phyloP scores from a whole-genome alignment of 2,329 filamentous ascomycete species.

The Fusarium pseudoanthophilum region DNA sequence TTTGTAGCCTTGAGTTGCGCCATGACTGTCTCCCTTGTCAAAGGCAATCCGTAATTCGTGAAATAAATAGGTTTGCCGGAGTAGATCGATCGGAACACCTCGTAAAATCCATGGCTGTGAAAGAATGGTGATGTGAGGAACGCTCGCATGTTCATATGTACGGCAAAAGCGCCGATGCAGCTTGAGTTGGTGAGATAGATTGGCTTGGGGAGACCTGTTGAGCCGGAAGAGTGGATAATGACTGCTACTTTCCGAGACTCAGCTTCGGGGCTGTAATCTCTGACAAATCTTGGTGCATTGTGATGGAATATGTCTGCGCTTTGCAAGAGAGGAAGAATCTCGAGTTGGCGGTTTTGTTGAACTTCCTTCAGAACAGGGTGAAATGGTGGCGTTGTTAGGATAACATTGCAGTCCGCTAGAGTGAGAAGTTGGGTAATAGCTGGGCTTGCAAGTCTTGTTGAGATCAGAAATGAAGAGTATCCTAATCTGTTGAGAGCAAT shows the following conservation, averaged over 20 bases:
- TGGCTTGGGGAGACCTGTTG: constrained; percentile 71
- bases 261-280: constrained; percentile 24
- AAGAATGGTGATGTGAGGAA: constrained; percentile 68
- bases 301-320: constrained; percentile 7
- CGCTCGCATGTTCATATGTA: constrained; percentile 53
- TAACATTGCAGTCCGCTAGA: constrained; percentile 10
- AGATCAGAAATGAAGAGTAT: constrained; percentile 38
- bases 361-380: constrained; percentile 31
- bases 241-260: constrained; percentile 34
- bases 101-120: constrained; percentile 68
- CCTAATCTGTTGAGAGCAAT: constrained; percentile 37
- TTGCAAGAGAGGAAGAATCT: constrained; percentile 22
- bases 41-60: constrained; percentile 65
- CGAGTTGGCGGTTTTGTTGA: constrained; percentile 17
- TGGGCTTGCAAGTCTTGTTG: constrained; percentile 33
- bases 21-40: constrained; percentile 62
- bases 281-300: constrained; percentile 27
- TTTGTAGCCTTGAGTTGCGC: constrained; percentile 50
- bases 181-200: constrained; percentile 67
- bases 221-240: constrained; percentile 57
- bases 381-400: constrained; percentile 33
- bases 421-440: constrained; percentile 34
- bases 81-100: constrained; percentile 63
- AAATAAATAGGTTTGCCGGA: constrained; percentile 62
- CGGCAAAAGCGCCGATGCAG: constrained; percentile 59